Conservation (phyloP, 2,329 filamentous ascomycete species). For the Aureobasidium namibiae region DNA sequence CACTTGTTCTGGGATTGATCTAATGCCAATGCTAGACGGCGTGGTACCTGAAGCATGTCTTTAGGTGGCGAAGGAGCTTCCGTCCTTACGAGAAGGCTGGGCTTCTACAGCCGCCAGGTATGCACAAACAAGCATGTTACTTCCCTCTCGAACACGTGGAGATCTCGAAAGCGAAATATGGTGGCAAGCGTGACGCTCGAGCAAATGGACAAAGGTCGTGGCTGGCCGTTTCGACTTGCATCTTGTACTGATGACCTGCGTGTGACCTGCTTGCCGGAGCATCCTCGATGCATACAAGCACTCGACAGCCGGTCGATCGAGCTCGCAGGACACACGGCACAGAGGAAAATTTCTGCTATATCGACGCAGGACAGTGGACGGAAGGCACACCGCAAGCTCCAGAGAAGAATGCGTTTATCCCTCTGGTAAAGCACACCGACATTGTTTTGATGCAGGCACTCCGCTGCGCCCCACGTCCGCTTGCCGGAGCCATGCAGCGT, state of each 20-base stretch:
- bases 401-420: not conserved
- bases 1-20: not conserved
- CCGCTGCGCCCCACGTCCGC: not conserved
- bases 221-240: constrained; percentile 15
- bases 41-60: constrained; percentile 3
- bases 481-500: constrained; percentile 2
- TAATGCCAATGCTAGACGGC: not conserved
- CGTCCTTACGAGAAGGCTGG: not conserved
- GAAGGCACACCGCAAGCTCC: not conserved
- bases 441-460: constrained; percentile 5
- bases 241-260: constrained; percentile 16
- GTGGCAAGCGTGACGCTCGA: constrained; percentile 14
- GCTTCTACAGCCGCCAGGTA: not conserved
- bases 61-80: not conserved
- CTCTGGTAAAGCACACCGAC: constrained; percentile 9
- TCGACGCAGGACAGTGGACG: not conserved
- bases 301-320: not conserved
- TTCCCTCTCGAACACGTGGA: constrained; percentile 10
- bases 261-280: constrained; percentile 14
- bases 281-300: constrained; percentile 1
- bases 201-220: constrained; percentile 14
- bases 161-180: constrained; percentile 1
- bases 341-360: not conserved
- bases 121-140: constrained; percentile 10
- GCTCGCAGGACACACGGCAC: not conserved